Evolutionary conservation across 345 rosid genomes (phyloP).

Genomic region (Euphorbia tirucalli): DNA sequence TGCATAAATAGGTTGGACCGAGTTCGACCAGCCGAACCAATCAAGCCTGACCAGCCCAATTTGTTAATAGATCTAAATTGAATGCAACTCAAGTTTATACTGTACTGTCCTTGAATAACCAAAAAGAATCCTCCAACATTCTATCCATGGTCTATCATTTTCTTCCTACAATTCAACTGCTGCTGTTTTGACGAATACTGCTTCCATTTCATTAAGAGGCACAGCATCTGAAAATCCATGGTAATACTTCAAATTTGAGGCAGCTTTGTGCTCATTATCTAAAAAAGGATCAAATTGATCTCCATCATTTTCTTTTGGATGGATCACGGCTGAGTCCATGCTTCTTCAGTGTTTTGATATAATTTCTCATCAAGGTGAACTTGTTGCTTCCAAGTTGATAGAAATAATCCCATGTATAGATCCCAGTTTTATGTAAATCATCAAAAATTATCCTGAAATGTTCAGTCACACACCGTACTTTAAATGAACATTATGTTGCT

Average conservation of each 20-base stretch:
- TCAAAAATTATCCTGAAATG: constrained; percentile 74
- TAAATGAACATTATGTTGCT: not conserved
- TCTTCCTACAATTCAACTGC: not conserved
- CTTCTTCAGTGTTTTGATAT: constrained; percentile 70
- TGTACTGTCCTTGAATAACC: too few species aligned
- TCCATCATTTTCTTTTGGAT: constrained; percentile 41
- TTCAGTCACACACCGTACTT: constrained; percentile 1
- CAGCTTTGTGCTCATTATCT: not conserved
- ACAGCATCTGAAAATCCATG: not conserved
- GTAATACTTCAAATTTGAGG: not conserved
- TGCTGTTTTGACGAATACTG: not conserved
- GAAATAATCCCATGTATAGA: constrained; percentile 87
- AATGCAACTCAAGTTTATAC: too few species aligned
- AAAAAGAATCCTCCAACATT: too few species aligned
- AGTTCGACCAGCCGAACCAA: too few species aligned
- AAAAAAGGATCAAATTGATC: not conserved
- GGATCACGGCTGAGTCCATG: constrained; percentile 91
- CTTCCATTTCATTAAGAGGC: not conserved
- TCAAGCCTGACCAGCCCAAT: too few species aligned
- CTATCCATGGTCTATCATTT: too few species aligned
- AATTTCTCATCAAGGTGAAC: constrained; percentile 73
- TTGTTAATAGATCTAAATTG: too few species aligned
- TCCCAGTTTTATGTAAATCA: constrained; percentile 94
- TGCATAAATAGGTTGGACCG: too few species aligned
- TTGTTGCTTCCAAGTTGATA: constrained; percentile 79